Percentiles rank a stretch among this genome's conserved stretches.
phyloP scores from a whole-genome alignment of 75 land plant genomes.

The Pinus taeda region DNA sequence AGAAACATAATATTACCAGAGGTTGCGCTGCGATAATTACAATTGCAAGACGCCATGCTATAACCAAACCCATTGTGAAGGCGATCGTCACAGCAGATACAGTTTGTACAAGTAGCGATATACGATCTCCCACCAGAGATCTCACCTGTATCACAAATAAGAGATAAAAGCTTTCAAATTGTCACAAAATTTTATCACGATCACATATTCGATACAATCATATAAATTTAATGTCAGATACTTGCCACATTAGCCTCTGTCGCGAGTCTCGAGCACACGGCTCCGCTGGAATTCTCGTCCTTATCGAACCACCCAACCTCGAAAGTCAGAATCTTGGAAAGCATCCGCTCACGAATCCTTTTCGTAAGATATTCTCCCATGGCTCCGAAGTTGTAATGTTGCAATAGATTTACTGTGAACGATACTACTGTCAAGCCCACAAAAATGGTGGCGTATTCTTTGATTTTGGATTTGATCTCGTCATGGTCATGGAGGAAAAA shows the following conservation, averaged over 20 bases:
- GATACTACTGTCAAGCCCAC: slow-evolving; percentile 28
- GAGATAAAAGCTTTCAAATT: no score
- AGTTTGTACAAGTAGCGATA: slow-evolving; percentile 62
- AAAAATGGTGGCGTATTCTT: slow-evolving; percentile 36
- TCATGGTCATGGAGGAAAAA: slow-evolving; percentile 44
- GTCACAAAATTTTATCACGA: no score
- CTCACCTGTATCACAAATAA: slow-evolving; percentile 27
- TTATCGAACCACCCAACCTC: slow-evolving; percentile 86
- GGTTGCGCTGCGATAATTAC: slow-evolving; percentile 81
- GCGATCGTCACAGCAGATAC: slow-evolving; percentile 47
- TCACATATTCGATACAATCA: no score
- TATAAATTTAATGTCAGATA: background rate
- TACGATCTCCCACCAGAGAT: slow-evolving; percentile 63
- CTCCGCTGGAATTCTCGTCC: slow-evolving; percentile 64
- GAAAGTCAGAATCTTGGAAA: slow-evolving; percentile 48
- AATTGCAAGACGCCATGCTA: slow-evolving; percentile 71
- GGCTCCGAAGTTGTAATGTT: slow-evolving; percentile 65
- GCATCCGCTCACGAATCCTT: slow-evolving; percentile 64
- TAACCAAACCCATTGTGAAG: slow-evolving; percentile 43
- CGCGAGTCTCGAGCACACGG: slow-evolving; percentile 58
- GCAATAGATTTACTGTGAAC: slow-evolving; percentile 38
- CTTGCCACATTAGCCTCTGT: slow-evolving; percentile 67
- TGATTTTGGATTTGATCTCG: slow-evolving; percentile 22
- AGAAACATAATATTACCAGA: slow-evolving; percentile 63
- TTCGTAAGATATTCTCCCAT: slow-evolving; percentile 76